Evolutionary conservation across 2,329 filamentous ascomycete species (phyloP), one percentile per base, ranked within the genome.

Genomic region (Trichoderma endophyticum): DNA sequence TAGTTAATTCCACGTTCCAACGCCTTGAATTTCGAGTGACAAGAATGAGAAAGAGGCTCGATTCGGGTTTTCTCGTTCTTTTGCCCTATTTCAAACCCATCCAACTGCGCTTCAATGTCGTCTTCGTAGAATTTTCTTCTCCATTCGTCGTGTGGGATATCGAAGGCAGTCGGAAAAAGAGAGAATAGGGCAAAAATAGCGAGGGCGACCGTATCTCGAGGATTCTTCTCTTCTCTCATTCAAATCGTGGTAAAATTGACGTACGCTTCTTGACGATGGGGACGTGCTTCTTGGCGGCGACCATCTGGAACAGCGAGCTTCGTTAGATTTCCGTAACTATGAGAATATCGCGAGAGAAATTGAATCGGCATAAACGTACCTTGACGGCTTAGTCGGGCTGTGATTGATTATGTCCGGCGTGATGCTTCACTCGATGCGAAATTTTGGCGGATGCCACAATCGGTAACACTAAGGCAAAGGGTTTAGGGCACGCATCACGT

Each of bases 261-360:
- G 84, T 95, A 97, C 94, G 94, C 94, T 99, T 99, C 94, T 99
- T 99, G 84, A 99, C 93, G 90, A 99, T 99, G 83, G 95, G 92
- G 84, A 98, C 91, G 88, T 98, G 96, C 90, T 97, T 97, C 93
- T 97, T 97, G 87, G 95, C 93, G 92, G 95, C 90, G 90, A 95
- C 94, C 96, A 98, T 98, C 95, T 95, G 78, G 71, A 77, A 60
- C 43, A 71, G 73, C 72, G 73, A 78, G 74, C 77, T 82, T 77
- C 82, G 81, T 75, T 74, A 74, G 68, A 60, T 61, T 72, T 34
- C 64, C 28, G 43, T 36, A 8, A 32, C 24, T 6, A 30, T 12
- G 8, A 61, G 15, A 12, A 57, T 26, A 36, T 61, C 48, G 26
- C 28, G 39, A 67, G 14, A 64, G 59, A 67, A 68, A 24, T 43